Evolutionary conservation across 768 basidiomycete genomes (phyloP).

Genomic region (Hortiboletus campestris): DNA sequence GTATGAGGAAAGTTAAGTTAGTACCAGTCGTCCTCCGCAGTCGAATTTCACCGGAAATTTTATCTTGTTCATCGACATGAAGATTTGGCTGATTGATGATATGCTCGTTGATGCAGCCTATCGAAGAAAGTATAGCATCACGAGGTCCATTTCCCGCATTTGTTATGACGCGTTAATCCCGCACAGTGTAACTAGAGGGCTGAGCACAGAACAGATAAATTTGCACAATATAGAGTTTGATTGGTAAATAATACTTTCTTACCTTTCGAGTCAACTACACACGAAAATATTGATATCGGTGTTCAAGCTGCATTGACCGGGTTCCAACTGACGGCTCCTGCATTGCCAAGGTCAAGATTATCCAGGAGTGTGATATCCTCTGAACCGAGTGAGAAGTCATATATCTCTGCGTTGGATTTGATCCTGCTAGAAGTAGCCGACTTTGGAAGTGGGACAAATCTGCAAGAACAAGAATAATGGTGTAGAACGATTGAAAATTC

Average conservation of each 20-base stretch:
- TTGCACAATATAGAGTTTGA: background rate
- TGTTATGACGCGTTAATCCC: background rate
- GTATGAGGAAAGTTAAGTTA: too few species aligned
- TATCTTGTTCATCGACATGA: background rate
- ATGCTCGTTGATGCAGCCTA: background rate
- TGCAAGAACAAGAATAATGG: conserved; percentile 24
- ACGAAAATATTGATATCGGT: conserved; percentile 13
- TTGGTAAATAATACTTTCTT: background rate
- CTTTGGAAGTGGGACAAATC: conserved; percentile 82
- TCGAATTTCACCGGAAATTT: too few species aligned
- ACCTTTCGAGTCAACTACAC: background rate
- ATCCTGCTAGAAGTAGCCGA: conserved; percentile 71
- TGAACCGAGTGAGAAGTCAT: conserved; percentile 64
- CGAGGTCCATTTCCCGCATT: background rate
- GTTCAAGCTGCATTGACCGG: conserved; percentile 54
- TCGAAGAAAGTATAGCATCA: background rate
- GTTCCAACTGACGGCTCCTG: conserved; percentile 82
- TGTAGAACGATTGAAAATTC: background rate
- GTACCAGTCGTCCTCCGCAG: too few species aligned
- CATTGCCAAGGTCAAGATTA: conserved; percentile 66
- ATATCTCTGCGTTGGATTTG: conserved; percentile 68
- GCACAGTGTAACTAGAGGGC: background rate
- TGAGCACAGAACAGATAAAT: background rate
- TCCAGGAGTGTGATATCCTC: conserved; percentile 70
- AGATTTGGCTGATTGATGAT: background rate